These are phyloP conservation scores for Cyclocybe aegerita DNA, from an alignment of 768 basidiomycete species.

Conservation along the genomic window DNA sequence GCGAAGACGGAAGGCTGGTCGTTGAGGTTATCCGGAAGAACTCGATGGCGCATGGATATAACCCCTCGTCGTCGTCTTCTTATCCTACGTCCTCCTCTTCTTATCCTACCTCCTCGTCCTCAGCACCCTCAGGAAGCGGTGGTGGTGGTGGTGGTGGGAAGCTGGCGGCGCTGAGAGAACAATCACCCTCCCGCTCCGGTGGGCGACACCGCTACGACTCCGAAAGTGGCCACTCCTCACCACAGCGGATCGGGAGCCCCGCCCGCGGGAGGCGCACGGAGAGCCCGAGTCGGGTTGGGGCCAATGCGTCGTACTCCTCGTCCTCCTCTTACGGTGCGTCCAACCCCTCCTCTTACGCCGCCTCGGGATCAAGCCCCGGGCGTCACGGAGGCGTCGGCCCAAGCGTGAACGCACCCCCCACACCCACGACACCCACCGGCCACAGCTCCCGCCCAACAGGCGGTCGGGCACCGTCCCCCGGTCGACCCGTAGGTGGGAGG, in stretches of 20 bases:
- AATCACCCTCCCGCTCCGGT: neutral
- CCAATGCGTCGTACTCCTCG: too few species aligned
- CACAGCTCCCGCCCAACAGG: neutral
- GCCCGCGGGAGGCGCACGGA: neutral
- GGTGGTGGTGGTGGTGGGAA: neutral
- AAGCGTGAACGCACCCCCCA: too few species aligned
- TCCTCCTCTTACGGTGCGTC: too few species aligned
- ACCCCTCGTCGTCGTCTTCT: neutral
- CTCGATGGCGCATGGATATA: conserved; percentile 28
- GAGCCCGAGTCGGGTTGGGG: neutral
- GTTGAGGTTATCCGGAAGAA: conserved; percentile 57
- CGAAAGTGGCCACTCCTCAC: conserved; percentile 29
- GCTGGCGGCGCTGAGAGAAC: neutral
- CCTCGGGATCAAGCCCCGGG: too few species aligned
- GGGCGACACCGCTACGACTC: conserved; percentile 10
- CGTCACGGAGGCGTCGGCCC: too few species aligned
- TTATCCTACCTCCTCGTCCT: neutral
- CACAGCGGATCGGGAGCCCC: conserved; percentile 10
- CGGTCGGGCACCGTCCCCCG: conserved; percentile 1
- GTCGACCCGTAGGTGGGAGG: conserved; percentile 1
- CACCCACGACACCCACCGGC: too few species aligned
- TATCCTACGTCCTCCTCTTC: neutral
- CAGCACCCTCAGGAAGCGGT: neutral
- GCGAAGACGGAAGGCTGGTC: conserved; percentile 41
- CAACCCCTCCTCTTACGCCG: too few species aligned